Evolutionary conservation across 2,329 filamentous ascomycete species (phyloP), one percentile per base, ranked within the genome.

Genomic region (Fusarium sacchari): DNA sequence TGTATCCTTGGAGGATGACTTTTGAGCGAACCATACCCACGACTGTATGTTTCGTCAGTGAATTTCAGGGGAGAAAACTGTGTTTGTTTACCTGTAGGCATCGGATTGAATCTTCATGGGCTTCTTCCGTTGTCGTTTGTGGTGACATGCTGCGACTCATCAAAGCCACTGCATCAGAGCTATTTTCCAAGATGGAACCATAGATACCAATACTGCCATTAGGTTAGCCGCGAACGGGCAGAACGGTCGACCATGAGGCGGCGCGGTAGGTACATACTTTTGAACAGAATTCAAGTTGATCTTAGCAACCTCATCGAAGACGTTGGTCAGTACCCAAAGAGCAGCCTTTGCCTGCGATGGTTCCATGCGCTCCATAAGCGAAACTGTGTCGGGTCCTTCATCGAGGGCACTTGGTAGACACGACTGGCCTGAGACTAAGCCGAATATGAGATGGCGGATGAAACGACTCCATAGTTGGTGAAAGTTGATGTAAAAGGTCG

Each of bases 1-100:
- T 22, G 87, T 87, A 39, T 88, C 87, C 50, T 88, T 86, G 7
- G 88, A 83, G 56, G 90, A 90, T 34, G 88, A 86, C 39, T 89
- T 88, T 76, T 94, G 92, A 10, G 90, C 91, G 77, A 94, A 95
- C 74, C 90, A 86, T 37, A 94, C 87, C 93, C 93, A 96, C 9
- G 91, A 88, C 91, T 93, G 22, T 46, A 44, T 63, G 22, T 24
- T 15, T 15, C 4, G 49, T 78, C 49, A 79, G 61, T 22, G 5
- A 42, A 10, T 6, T 34, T 8, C 12, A 36, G 17, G 46, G 77
- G 77, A 18, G 5, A 10, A 0, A 1, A 2, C 18, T 15, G 13
- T 36, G 9, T 13, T 3, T 34, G 26, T 34, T 42, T 55, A 69
- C 90, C 83, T 92, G 90, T 59, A 91, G 85, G 76, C 89, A 91